These are phyloP conservation scores for Heterococcus sp. DNA, from an alignment of 108 stramenopile species.

Conservation along the genomic window DNA sequence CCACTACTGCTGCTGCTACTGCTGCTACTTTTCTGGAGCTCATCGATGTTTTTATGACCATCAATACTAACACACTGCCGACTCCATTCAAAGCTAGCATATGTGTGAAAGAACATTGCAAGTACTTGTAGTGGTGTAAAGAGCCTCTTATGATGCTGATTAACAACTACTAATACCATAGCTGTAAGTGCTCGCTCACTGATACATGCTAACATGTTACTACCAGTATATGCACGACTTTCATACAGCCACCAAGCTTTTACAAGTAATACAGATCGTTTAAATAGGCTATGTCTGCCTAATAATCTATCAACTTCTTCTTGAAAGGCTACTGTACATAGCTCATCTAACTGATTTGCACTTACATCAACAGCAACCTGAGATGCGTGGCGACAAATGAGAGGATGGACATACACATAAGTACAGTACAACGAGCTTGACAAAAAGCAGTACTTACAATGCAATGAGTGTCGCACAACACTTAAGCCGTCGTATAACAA, in stretches of 20 bases:
- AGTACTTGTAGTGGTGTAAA: conserved; percentile 48
- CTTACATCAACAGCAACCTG: conserved; percentile 50
- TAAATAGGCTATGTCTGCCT: conserved; percentile 49
- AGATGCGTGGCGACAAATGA: too few species aligned
- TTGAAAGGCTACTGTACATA: conserved; percentile 43
- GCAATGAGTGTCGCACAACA: too few species aligned
- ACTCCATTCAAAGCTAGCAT: conserved; percentile 45
- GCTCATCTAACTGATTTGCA: conserved; percentile 45
- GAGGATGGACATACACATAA: too few species aligned
- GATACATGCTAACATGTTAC: conserved; percentile 46
- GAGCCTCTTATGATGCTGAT: conserved; percentile 46
- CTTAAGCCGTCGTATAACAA: too few species aligned
- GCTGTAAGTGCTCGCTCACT: conserved; percentile 38
- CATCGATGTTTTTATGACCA: too few species aligned
- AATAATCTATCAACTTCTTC: conserved; percentile 47
- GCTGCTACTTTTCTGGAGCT: too few species aligned
- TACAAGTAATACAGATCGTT: conserved; percentile 42
- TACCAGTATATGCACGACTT: conserved; percentile 45
- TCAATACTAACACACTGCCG: conserved; percentile 27
- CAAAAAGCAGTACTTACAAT: too few species aligned
- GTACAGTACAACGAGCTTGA: too few species aligned
- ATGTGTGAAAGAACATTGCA: conserved; percentile 45
- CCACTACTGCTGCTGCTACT: too few species aligned
- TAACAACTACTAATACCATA: conserved; percentile 42
- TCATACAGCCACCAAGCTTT: conserved; percentile 58